A percentile compares a stretch with the other conserved stretches of the same genome.
phyloP scores from a whole-genome alignment of 805 yeast species.

The Spathaspora arborariae region DNA sequence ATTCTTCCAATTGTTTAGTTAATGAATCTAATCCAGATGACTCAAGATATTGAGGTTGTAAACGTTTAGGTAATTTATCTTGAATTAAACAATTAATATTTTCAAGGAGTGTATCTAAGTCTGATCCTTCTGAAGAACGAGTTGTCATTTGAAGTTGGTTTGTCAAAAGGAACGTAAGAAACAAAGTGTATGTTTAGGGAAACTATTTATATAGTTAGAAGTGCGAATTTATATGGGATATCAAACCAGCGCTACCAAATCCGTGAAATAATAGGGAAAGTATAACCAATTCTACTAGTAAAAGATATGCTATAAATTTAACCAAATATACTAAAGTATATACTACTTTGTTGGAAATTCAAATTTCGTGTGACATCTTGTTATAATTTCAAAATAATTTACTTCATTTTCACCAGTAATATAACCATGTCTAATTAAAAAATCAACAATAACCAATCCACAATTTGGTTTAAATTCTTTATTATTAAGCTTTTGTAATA shows the following conservation, averaged over 20 bases:
- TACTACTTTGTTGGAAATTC: constrained; percentile 41
- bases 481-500: constrained; percentile 42
- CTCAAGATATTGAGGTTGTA: neutral
- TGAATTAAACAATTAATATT: neutral
- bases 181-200: no score
- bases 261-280: no score
- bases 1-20: constrained; percentile 11
- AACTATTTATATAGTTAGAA: no score
- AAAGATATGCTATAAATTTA: neutral
- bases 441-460: constrained; percentile 75
- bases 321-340: neutral
- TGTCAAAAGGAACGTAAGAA: neutral
- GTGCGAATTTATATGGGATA: no score
- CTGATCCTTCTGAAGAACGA: neutral
- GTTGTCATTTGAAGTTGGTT: neutral
- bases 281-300: no score
- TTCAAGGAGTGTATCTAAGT: neutral
- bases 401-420: constrained; percentile 65
- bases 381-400: constrained; percentile 55
- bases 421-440: constrained; percentile 79
- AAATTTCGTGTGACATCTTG: constrained; percentile 61
- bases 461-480: constrained; percentile 89
- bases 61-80: constrained; percentile 4
- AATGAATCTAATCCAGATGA: neutral
- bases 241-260: no score